phyloP scores from a whole-genome alignment of 805 yeast genomes.

The Candida endomychidarum region DNA sequence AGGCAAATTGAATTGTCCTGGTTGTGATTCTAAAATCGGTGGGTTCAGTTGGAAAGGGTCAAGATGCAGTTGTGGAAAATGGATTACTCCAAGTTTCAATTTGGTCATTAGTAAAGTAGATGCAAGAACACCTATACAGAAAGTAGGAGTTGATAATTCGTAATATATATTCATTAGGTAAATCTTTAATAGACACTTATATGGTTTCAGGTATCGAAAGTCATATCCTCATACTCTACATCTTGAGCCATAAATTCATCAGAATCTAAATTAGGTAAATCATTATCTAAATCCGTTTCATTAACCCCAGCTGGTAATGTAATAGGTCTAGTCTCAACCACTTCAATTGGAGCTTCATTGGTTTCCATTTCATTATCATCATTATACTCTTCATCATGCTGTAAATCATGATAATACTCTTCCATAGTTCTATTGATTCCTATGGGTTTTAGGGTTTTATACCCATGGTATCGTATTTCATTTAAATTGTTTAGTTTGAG shows the following conservation, averaged over 20 bases:
- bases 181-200: too few species aligned
- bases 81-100: slow-evolving; percentile 93
- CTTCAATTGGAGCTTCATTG: slow-evolving; percentile 1
- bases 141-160: slow-evolving; percentile 1
- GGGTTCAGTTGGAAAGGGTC: slow-evolving; percentile 94
- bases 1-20: slow-evolving; percentile 81
- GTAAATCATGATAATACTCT: slow-evolving; percentile 26
- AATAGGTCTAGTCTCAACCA: background rate
- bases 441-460: slow-evolving; percentile 34
- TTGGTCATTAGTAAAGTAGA: slow-evolving; percentile 81
- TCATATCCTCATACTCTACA: slow-evolving; percentile 48
- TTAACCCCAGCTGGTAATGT: slow-evolving; percentile 7
- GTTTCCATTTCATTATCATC: background rate
- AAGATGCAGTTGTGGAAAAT: slow-evolving; percentile 89
- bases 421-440: slow-evolving; percentile 42
- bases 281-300: slow-evolving; percentile 45
- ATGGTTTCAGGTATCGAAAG: slow-evolving; percentile 42
- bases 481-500: slow-evolving; percentile 24
- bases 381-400: slow-evolving; percentile 1
- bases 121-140: slow-evolving; percentile 24
- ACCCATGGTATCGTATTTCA: slow-evolving; percentile 34
- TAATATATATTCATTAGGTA: too few species aligned
- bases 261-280: slow-evolving; percentile 44
- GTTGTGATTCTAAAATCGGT: slow-evolving; percentile 80
- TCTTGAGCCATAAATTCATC: slow-evolving; percentile 47